Evolutionary conservation across 2,329 filamentous ascomycete species (phyloP), one percentile per base, ranked within the genome.

Genomic region (Sclerotinia borealis): DNA sequence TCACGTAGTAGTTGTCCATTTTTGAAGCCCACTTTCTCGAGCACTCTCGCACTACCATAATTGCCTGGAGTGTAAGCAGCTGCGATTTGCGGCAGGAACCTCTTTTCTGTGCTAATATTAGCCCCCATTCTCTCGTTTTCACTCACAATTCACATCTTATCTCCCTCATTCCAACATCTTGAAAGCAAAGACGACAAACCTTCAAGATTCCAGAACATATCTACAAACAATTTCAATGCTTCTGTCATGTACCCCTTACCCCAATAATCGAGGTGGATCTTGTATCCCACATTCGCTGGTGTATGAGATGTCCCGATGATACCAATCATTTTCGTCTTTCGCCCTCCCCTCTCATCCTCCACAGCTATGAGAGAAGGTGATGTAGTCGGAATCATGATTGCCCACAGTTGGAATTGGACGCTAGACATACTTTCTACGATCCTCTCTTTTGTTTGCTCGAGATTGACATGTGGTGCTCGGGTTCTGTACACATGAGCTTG

Each of bases 1-100:
- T 52, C 63, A 43, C 61, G 60, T 9, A 48, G 48, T 19, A 64
- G 49, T 29, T 66, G 51, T 1, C 59, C 64, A 31, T 66, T 67
- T 19, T 47, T 36, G 43, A 70, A 71, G 2, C 69, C 67, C 9
- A 56, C 49, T 54, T 69, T 70, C 51, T 64, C 34, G 11, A 71
- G 52, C 11, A 70, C 65, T 47, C 64, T 64, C 10, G 59, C 50
- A 55, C 68, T 72, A 17, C 66, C 63, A 9, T 50, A 15, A 49
- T 72, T 71, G 10, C 67, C 67, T 0, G 68, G 64, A 47, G 68
- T 69, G 2, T 58, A 59, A 19, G 54, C 55, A 13, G 59, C 61
- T 6, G 47, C 10, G 4, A 65, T 5, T 27, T 15, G 22, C 3
- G 37, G 4, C 9, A 47, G 27, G 6, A 37, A 47, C 15, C 15